phyloP scores from a whole-genome alignment of 805 yeast genomes.

The Ogataea nitratoaversa region DNA sequence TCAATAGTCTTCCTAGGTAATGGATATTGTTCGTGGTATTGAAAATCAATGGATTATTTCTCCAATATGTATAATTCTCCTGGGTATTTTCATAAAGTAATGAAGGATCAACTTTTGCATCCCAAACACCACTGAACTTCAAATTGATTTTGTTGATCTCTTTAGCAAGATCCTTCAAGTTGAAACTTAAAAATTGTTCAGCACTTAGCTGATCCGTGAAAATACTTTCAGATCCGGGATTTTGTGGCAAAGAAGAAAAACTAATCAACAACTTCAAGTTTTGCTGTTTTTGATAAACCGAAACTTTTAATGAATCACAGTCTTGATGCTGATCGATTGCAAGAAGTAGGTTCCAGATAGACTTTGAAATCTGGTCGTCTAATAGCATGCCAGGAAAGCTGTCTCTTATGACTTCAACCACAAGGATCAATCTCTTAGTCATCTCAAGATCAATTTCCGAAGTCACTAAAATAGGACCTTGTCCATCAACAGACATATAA shows the following conservation, averaged over 20 bases:
- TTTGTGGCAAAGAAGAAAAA: slow-evolving; percentile 7
- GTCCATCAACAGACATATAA: slow-evolving; percentile 5
- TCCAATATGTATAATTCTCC: slow-evolving; percentile 42
- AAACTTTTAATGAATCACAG: slow-evolving; percentile 48
- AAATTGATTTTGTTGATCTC: slow-evolving; percentile 67
- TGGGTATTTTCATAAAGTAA: slow-evolving; percentile 55
- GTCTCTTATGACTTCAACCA: slow-evolving; percentile 52
- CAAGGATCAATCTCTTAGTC: slow-evolving; percentile 46
- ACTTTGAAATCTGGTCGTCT: slow-evolving; percentile 56
- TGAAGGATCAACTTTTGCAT: slow-evolving; percentile 74
- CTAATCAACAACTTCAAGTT: slow-evolving; percentile 35
- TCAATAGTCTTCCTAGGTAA: slow-evolving; percentile 66
- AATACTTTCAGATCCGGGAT: slow-evolving; percentile 14
- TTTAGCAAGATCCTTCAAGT: slow-evolving; percentile 51
- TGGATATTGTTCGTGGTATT: slow-evolving; percentile 65
- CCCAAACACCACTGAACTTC: slow-evolving; percentile 66
- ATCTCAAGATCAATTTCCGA: slow-evolving; percentile 25
- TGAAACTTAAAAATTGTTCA: slow-evolving; percentile 51
- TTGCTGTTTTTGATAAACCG: slow-evolving; percentile 49
- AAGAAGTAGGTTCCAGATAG: slow-evolving; percentile 50
- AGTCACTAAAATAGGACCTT: slow-evolving; percentile 1
- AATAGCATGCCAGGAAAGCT: slow-evolving; percentile 67
- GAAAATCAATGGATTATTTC: slow-evolving; percentile 72
- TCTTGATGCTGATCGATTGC: slow-evolving; percentile 46
- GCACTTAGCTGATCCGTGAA: slow-evolving; percentile 11